Conservation (phyloP, 176 grass and related monocot genomes). For the Ampelocalamus luodianensis region DNA sequence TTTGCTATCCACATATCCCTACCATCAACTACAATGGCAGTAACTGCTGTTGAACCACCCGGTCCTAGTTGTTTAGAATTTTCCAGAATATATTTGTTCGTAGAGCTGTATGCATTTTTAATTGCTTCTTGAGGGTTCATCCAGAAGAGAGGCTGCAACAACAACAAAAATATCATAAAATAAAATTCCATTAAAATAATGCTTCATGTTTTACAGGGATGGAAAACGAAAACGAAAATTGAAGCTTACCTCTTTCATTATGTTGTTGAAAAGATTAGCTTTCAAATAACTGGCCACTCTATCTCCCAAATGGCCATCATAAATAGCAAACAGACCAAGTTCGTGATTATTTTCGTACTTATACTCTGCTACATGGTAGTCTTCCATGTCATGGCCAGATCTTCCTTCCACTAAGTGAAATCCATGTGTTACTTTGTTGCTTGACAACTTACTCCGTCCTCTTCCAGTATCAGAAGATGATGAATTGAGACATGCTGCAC, state of each 20-base stretch:
- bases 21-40: conserved; percentile 84
- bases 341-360: conserved; percentile 73
- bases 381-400: conserved; percentile 95
- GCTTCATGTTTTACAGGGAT: conserved; percentile 18
- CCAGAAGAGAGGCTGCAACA: conserved; percentile 70
- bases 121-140: conserved; percentile 61
- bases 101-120: conserved; percentile 73
- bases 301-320: conserved; percentile 89
- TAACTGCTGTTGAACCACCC: conserved; percentile 90
- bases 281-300: conserved; percentile 79
- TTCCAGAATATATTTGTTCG: conserved; percentile 86
- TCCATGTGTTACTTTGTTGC: conserved; percentile 78
- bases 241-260: conserved; percentile 70
- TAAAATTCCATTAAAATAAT: not conserved
- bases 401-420: conserved; percentile 88
- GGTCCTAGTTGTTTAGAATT: conserved; percentile 67
- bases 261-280: conserved; percentile 80
- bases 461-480: conserved; percentile 69
- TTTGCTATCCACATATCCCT: conserved; percentile 91
- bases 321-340: conserved; percentile 93
- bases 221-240: conserved; percentile 5
- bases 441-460: conserved; percentile 81
- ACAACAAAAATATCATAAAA: conserved; percentile 32
- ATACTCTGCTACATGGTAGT: conserved; percentile 89
- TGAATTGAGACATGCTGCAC: conserved; percentile 59